phyloP scores from a whole-genome alignment of 2,329 filamentous ascomycete genomes.

The Fusarium tjaetaba region DNA sequence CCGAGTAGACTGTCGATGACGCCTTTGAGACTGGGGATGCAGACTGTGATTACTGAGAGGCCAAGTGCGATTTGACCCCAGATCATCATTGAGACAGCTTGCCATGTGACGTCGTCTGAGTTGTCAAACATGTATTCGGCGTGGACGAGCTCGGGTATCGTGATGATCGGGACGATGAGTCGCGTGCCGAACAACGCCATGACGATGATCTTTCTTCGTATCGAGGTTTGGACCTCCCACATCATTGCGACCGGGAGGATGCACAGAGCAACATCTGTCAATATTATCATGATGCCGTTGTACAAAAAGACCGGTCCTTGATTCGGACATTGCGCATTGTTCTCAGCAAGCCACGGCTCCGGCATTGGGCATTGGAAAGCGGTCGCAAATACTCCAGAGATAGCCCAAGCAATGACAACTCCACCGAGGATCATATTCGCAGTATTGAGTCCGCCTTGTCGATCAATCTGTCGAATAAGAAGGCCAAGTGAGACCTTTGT shows the following conservation, averaged over 20 bases:
- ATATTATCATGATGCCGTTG: slow-evolving; percentile 28
- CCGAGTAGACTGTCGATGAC: slow-evolving; percentile 39
- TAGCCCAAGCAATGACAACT: slow-evolving; percentile 11
- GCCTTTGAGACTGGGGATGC: slow-evolving; percentile 38
- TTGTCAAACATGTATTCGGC: slow-evolving; percentile 23
- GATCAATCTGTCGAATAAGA: slow-evolving; percentile 37
- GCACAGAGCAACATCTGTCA: slow-evolving; percentile 31
- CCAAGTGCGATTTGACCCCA: slow-evolving; percentile 38
- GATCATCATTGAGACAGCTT: slow-evolving; percentile 21
- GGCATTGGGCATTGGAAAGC: slow-evolving; percentile 33
- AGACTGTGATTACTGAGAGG: slow-evolving; percentile 37
- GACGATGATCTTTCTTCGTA: slow-evolving; percentile 29
- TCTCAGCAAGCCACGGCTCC: slow-evolving; percentile 24
- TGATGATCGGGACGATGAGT: slow-evolving; percentile 34
- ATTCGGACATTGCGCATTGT: slow-evolving; percentile 11
- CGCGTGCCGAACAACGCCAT: slow-evolving; percentile 35
- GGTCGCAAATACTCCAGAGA: slow-evolving; percentile 24
- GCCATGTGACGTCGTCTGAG: slow-evolving; percentile 31
- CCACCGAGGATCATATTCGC: slow-evolving; percentile 27
- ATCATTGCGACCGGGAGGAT: slow-evolving; percentile 37
- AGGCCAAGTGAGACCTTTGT: slow-evolving; percentile 38
- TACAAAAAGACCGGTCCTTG: slow-evolving; percentile 27
- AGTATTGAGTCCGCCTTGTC: slow-evolving; percentile 18
- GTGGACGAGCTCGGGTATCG: slow-evolving; percentile 28
- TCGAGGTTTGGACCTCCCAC: slow-evolving; percentile 39